These are phyloP conservation scores for Crithidia thermophila DNA, from an alignment of 208 protist species.

Conservation along the genomic window DNA sequence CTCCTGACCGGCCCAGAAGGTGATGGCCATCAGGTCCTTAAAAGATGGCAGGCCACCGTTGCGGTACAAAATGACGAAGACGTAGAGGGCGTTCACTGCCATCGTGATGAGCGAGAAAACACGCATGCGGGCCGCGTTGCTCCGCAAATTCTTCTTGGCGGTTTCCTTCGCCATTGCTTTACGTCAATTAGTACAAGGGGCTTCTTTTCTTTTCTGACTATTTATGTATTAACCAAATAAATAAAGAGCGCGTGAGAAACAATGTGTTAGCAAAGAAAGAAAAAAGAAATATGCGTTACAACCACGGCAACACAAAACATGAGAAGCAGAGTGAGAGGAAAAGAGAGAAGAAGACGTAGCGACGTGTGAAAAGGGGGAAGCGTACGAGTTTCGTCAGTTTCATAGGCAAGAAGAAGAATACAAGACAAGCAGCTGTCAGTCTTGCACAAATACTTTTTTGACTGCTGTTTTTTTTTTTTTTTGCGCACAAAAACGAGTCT, in stretches of 20 bases:
- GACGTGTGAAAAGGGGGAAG: too few relatives aligned
- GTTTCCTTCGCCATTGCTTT: constrained; percentile 84
- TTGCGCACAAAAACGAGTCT: too few relatives aligned
- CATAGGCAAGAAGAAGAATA: constrained; percentile 23
- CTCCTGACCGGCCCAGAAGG: constrained; percentile 86
- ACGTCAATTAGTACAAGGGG: too few relatives aligned
- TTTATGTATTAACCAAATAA: background rate
- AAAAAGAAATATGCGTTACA: background rate
- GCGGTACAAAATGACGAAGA: constrained; percentile 58
- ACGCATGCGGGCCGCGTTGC: constrained; percentile 73
- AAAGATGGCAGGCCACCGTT: constrained; percentile 61
- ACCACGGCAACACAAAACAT: background rate
- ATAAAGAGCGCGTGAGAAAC: too few relatives aligned
- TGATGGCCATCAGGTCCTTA: constrained; percentile 52
- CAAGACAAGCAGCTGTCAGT: background rate
- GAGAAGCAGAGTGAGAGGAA: background rate
- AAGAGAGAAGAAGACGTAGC: too few relatives aligned
- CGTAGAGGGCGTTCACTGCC: constrained; percentile 67
- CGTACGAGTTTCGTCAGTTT: background rate
- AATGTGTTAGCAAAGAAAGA: background rate
- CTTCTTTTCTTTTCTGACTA: constrained; percentile 4
- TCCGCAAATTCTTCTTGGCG: constrained; percentile 80
- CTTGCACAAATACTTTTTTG: background rate
- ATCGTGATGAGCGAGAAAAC: constrained; percentile 69
- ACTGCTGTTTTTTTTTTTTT: too few relatives aligned